Evolutionary conservation across 768 basidiomycete species (phyloP).

Genomic region (Trametes cubensis): DNA sequence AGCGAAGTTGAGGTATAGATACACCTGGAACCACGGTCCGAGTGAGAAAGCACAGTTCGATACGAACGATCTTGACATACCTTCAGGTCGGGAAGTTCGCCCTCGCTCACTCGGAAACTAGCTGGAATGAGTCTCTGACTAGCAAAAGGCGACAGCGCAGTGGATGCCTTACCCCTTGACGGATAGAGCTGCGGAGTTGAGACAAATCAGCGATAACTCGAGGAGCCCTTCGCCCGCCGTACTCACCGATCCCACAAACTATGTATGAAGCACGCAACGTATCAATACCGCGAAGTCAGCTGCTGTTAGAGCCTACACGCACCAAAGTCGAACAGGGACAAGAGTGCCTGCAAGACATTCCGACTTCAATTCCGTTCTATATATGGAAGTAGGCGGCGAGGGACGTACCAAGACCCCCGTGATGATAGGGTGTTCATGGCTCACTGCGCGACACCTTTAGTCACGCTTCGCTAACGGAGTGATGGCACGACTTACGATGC

Average conservation of each 20-base stretch:
- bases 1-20: conserved; percentile 57
- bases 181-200: conserved; percentile 45
- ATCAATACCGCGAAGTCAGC: too few species aligned
- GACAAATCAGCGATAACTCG: neutral
- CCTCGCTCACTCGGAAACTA: conserved; percentile 34
- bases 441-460: conserved; percentile 38
- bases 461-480: neutral
- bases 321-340: conserved; percentile 53
- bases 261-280: conserved; percentile 33
- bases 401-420: conserved; percentile 52
- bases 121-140: neutral
- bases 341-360: conserved; percentile 29
- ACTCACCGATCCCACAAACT: conserved; percentile 34
- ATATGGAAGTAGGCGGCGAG: neutral
- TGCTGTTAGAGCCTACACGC: conserved; percentile 19
- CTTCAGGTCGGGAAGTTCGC: conserved; percentile 40
- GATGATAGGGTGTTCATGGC: conserved; percentile 45
- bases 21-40: conserved; percentile 35
- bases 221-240: neutral
- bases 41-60: neutral
- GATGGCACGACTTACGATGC: conserved; percentile 42
- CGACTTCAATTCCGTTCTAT: conserved; percentile 10
- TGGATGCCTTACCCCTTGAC: conserved; percentile 47
- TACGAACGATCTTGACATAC: neutral
- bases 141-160: neutral